Conservation (phyloP, 2,329 filamentous ascomycete genomes). For the Aotearoamyces nothofagi region DNA sequence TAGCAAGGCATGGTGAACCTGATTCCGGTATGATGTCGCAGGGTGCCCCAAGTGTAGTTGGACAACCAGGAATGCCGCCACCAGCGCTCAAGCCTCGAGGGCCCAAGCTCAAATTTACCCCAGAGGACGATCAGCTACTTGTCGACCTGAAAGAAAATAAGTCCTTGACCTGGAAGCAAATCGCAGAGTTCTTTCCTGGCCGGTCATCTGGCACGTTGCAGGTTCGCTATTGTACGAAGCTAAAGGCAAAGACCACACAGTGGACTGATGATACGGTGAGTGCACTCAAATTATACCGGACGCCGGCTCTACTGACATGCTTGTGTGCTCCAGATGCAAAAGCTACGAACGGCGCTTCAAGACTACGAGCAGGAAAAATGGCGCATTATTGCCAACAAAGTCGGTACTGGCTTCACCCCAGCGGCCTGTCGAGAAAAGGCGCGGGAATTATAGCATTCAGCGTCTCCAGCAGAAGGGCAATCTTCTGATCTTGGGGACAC, state of each 20-base stretch:
- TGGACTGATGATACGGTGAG: conserved; percentile 91
- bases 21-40: conserved; percentile 27
- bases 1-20: conserved; percentile 44
- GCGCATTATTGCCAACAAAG: conserved; percentile 82
- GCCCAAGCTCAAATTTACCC: conserved; percentile 86
- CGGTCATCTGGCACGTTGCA: conserved; percentile 81
- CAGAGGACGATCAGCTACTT: conserved; percentile 76
- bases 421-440: conserved; percentile 61
- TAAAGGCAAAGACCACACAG: conserved; percentile 84
- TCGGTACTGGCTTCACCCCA: conserved; percentile 80
- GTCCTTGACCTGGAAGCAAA: conserved; percentile 93
- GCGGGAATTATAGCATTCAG: conserved; percentile 20
- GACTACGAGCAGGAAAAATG: conserved; percentile 88
- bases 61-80: conserved; percentile 72
- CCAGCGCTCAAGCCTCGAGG: conserved; percentile 70
- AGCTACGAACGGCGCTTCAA: conserved; percentile 59
- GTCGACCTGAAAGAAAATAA: conserved; percentile 91
- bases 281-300: conserved; percentile 6
- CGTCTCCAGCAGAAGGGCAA: conserved; percentile 19
- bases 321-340: conserved; percentile 43
- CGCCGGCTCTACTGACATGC: conserved; percentile 3
- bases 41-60: conserved; percentile 72
- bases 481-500: conserved; percentile 21
- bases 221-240: conserved; percentile 86
- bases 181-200: conserved; percentile 89